phyloP scores from a whole-genome alignment of 352 stramenopile genomes.

The Phytophthora hybrid region DNA sequence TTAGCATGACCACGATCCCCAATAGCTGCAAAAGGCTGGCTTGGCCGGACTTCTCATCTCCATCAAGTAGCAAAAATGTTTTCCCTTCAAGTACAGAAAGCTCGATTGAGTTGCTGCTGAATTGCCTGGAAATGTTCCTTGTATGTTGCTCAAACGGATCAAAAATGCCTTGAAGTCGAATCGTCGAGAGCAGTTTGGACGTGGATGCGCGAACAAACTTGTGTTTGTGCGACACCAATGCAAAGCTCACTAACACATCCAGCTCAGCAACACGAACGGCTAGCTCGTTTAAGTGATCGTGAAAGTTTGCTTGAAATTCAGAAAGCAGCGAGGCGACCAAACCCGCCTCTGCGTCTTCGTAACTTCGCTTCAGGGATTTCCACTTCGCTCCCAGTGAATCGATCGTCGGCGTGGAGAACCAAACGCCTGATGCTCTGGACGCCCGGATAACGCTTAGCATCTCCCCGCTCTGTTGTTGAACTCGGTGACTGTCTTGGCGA shows the following conservation, averaged over 20 bases:
- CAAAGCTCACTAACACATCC: conserved; percentile 52
- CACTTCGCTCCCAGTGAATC: conserved; percentile 47
- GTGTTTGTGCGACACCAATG: conserved; percentile 42
- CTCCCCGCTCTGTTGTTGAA: conserved; percentile 41
- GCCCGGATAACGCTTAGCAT: conserved; percentile 43
- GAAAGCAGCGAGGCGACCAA: conserved; percentile 31
- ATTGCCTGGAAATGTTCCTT: not conserved
- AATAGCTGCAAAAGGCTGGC: conserved; percentile 30
- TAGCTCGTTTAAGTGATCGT: conserved; percentile 17
- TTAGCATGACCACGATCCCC: conserved; percentile 48
- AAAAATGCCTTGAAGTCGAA: conserved; percentile 24
- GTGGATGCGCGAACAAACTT: conserved; percentile 34
- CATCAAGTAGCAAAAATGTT: conserved; percentile 42
- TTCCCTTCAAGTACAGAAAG: conserved; percentile 20
- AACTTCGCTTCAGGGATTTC: conserved; percentile 35
- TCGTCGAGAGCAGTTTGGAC: not conserved
- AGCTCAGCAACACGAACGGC: conserved; percentile 31
- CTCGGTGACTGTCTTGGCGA: conserved; percentile 51
- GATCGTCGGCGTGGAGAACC: conserved; percentile 50
- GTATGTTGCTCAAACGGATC: conserved; percentile 31
- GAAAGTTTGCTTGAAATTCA: conserved; percentile 24
- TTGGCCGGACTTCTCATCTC: conserved; percentile 5
- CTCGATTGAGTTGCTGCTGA: not conserved
- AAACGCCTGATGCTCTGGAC: conserved; percentile 51
- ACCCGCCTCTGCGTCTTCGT: conserved; percentile 28